These are phyloP conservation scores for Tulasnella calospora DNA, from an alignment of 768 basidiomycete species.

Conservation along the genomic window DNA sequence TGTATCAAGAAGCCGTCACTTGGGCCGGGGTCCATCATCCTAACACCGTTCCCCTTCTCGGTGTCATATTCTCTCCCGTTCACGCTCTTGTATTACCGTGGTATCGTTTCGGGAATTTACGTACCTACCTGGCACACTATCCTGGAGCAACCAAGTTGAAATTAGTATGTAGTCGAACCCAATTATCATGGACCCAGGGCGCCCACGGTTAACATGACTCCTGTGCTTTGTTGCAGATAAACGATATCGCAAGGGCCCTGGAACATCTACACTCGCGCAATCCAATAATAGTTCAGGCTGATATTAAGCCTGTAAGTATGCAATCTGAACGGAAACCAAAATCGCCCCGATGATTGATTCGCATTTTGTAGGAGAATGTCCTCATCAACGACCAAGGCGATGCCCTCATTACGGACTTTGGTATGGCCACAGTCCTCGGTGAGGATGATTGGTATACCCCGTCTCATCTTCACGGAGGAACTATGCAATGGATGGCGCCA, in stretches of 20 bases:
- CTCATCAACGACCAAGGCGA: not conserved
- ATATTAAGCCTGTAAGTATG: not conserved
- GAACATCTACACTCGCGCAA: not conserved
- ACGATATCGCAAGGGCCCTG: not conserved
- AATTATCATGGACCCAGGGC: not conserved
- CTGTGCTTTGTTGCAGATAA: not conserved
- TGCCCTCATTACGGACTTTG: not conserved
- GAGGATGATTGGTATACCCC: not conserved
- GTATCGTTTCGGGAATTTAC: not conserved
- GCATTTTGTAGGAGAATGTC: not conserved
- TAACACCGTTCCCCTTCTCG: not conserved
- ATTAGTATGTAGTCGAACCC: not conserved
- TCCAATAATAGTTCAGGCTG: not conserved
- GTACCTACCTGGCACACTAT: not conserved
- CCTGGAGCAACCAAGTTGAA: not conserved
- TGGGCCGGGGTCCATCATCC: not conserved
- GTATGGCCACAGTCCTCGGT: not conserved
- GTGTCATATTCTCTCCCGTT: not conserved
- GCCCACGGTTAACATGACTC: not conserved
- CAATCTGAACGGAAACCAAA: not conserved
- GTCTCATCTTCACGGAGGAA: not conserved
- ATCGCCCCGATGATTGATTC: not conserved
- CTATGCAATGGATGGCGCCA: not conserved
- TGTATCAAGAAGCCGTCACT: not conserved
- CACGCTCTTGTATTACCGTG: not conserved